Evolutionary conservation across 2,329 filamentous ascomycete genomes (phyloP), one percentile per base, ranked within the genome.

Genomic region (Rhinocladiella mackenziei): DNA sequence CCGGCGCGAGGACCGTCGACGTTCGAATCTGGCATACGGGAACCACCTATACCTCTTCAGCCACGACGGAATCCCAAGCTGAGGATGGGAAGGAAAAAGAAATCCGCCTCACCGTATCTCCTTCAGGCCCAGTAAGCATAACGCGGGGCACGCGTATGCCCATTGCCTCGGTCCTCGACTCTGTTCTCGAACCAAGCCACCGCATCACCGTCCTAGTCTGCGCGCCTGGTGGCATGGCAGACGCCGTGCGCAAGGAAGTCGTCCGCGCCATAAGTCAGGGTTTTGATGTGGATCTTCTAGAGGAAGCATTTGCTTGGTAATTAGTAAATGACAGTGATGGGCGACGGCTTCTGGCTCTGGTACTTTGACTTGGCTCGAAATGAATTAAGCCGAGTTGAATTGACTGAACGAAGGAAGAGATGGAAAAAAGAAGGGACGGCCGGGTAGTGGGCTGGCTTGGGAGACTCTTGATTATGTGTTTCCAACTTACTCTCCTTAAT

Each of bases 231-330:
- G 53, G 56, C 2, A 50, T 67, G 40, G 63, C 63, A 5, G 64
- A 66, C 41, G 63, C 60, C 45, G 62, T 66, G n/a, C 50, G 64
- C 4, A 23, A 10, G 6, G 47, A 57, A 39, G 58, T 61, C 2
- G 63, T 65, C 11, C 48, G 61, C 6, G 39, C 53, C 43, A 50
- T 54, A 5, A 59, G 64, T 34, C 56, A 58, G 2, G 54, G 57
- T 28, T 58, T 57, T 39, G 58, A 56, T 5, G 57, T 66, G 10
- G 62, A 65, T 55, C 44, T 66, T 4, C 62, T 62, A 22, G 63
- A 65, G 35, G 63, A 65, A 50, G 48, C 60, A 2, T 66, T 65
- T 47, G 62, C 61, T 0, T 66, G 64, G 62, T 66, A n/a, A n/a
- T n/a, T n/a, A n/a, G n/a, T n/a, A n/a, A n/a, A n/a, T n/a, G n/a